Percentiles rank a stretch among this genome's conserved stretches.
phyloP scores from a whole-genome alignment of 805 yeast genomes.

The Zygosaccharomyces gambellarensis region DNA sequence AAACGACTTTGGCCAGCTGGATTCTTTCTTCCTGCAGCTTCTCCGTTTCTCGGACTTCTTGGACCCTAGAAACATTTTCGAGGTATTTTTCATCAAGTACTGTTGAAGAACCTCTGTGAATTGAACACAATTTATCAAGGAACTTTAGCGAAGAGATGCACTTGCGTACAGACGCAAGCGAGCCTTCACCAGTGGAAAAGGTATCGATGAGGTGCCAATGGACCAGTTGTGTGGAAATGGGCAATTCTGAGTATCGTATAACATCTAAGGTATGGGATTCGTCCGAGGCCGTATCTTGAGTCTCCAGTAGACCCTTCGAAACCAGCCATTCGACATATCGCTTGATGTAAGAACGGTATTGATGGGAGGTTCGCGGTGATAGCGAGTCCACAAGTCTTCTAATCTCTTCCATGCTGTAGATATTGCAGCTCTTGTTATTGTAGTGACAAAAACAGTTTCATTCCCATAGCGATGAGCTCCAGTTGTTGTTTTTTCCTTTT shows the following conservation, averaged over 20 bases:
- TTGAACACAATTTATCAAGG: constrained; percentile 19
- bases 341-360: constrained; percentile 27
- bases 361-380: constrained; percentile 27
- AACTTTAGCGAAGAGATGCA: constrained; percentile 25
- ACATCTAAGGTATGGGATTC: neutral
- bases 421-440: neutral
- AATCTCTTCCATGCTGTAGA: constrained; percentile 5
- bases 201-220: constrained; percentile 29
- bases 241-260: constrained; percentile 18
- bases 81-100: constrained; percentile 22
- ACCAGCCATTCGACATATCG: constrained; percentile 30
- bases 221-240: constrained; percentile 22
- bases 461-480: neutral
- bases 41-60: constrained; percentile 10
- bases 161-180: constrained; percentile 18
- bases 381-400: constrained; percentile 23
- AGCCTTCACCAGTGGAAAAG: constrained; percentile 7
- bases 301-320: constrained; percentile 11
- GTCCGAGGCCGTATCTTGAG: constrained; percentile 1
- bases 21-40: neutral
- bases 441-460: neutral
- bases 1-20: constrained; percentile 17
- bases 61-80: constrained; percentile 20
- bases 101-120: constrained; percentile 17
- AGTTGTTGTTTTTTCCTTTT: neutral